Evolutionary conservation across 2,329 filamentous ascomycete species (phyloP).

Genomic region (Coniochaeta sp.): DNA sequence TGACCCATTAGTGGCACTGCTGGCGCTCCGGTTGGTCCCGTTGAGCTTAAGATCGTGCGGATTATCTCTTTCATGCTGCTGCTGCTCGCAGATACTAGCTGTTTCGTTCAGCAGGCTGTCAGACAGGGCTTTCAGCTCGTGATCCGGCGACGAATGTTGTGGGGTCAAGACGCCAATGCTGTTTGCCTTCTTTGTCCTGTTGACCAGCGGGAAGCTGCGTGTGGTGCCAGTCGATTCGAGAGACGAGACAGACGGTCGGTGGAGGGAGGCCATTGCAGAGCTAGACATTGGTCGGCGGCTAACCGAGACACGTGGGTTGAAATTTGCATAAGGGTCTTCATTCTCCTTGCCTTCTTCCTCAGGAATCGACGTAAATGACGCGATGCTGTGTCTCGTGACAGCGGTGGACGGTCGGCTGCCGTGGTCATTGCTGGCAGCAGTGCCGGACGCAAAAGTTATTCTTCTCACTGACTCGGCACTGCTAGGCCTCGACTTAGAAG

Average conservation of each 20-base stretch:
- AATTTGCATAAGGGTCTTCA: constrained; percentile 1
- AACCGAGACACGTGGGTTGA: constrained; percentile 20
- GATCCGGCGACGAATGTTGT: constrained; percentile 33
- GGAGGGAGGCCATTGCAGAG: constrained; percentile 26
- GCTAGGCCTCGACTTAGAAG: constrained; percentile 18
- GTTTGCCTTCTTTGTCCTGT: constrained; percentile 34
- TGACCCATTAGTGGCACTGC: constrained; percentile 10
- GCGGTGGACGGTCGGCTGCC: constrained; percentile 9
- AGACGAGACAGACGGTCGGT: constrained; percentile 50
- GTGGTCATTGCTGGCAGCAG: not conserved
- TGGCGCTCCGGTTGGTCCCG: not conserved
- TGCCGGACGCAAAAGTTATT: constrained; percentile 7
- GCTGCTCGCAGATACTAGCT: constrained; percentile 29
- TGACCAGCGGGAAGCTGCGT: constrained; percentile 55
- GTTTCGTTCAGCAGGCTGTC: constrained; percentile 42
- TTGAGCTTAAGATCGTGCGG: constrained; percentile 4
- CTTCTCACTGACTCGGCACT: constrained; percentile 10
- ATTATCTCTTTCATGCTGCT: constrained; percentile 5
- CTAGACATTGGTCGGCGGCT: constrained; percentile 35
- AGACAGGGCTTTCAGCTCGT: constrained; percentile 38
- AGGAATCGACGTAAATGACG: constrained; percentile 15
- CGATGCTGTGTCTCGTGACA: constrained; percentile 10
- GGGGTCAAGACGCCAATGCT: constrained; percentile 38
- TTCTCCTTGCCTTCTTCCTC: constrained; percentile 12
- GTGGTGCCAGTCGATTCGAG: constrained; percentile 51